phyloP scores from a whole-genome alignment of 306 rosid genomes.

The Quercus mongolica region DNA sequence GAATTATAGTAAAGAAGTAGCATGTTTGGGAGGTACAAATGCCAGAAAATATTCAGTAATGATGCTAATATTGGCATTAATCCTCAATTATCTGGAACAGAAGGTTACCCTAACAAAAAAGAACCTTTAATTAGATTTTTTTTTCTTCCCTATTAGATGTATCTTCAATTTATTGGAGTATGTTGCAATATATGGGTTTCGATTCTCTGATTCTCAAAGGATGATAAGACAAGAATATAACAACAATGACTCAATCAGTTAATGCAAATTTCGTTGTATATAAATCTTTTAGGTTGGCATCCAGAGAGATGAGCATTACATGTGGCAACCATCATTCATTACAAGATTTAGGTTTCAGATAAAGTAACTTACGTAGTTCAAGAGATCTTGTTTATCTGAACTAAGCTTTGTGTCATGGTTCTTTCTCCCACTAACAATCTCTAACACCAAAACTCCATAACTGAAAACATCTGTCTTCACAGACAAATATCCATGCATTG shows the following conservation, averaged over 20 bases:
- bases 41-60: background rate
- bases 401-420: conserved; percentile 46
- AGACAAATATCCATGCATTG: conserved; percentile 76
- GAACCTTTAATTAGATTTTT: background rate
- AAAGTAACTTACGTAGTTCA: conserved; percentile 61
- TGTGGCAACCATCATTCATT: background rate
- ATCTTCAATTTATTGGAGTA: background rate
- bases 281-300: background rate
- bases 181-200: background rate
- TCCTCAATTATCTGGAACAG: background rate
- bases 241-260: no score
- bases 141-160: background rate
- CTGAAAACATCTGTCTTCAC: conserved; percentile 92
- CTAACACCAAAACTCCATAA: conserved; percentile 72
- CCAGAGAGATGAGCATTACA: no score
- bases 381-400: conserved; percentile 63
- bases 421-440: conserved; percentile 84
- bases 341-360: background rate
- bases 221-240: background rate
- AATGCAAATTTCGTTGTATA: no score
- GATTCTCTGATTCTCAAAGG: background rate
- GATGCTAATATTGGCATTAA: background rate
- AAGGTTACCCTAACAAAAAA: background rate
- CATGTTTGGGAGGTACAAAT: background rate
- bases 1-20: background rate